Conservation (phyloP, 352 stramenopile genomes). For the Thraustotheca clavata region DNA sequence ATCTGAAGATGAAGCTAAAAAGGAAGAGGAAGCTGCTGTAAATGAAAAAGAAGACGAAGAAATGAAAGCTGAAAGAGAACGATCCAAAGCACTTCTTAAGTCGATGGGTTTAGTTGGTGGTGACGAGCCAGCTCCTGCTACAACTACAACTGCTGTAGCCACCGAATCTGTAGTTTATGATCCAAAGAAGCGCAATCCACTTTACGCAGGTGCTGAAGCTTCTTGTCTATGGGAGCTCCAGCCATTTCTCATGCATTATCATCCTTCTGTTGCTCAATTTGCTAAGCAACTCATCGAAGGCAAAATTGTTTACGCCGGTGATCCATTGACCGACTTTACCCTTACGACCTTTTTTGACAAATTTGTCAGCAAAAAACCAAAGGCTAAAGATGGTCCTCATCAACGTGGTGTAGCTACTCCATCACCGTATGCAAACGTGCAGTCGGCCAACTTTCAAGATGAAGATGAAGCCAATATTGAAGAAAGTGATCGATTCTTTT, state of each 20-base stretch:
- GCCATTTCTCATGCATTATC: constrained; percentile 90
- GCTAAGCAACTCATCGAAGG: constrained; percentile 65
- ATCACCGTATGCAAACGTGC: constrained; percentile 35
- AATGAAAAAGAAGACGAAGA: constrained; percentile 28
- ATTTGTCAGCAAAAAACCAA: constrained; percentile 98
- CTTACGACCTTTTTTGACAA: constrained; percentile 96
- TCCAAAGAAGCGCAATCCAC: constrained; percentile 77
- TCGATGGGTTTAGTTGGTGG: constrained; percentile 37
- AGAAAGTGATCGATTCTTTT: constrained; percentile 87
- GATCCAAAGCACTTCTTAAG: constrained; percentile 53
- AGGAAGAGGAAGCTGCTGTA: constrained; percentile 35
- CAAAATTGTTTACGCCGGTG: constrained; percentile 88
- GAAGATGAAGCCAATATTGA: constrained; percentile 54
- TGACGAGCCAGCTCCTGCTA: constrained; percentile 40
- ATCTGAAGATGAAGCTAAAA: constrained; percentile 22
- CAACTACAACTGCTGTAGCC: background rate
- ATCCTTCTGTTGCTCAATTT: constrained; percentile 94
- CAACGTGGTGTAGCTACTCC: constrained; percentile 31
- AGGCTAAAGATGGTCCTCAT: constrained; percentile 28
- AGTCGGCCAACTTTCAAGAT: constrained; percentile 59
- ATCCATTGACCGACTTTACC: constrained; percentile 96
- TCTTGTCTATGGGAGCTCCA: constrained; percentile 90
- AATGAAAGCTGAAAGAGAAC: constrained; percentile 24
- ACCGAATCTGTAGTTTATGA: constrained; percentile 49
- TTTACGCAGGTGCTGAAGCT: constrained; percentile 62